Conservation (phyloP, 495 filamentous ascomycete genomes). For the Lepidopterella palustris region DNA sequence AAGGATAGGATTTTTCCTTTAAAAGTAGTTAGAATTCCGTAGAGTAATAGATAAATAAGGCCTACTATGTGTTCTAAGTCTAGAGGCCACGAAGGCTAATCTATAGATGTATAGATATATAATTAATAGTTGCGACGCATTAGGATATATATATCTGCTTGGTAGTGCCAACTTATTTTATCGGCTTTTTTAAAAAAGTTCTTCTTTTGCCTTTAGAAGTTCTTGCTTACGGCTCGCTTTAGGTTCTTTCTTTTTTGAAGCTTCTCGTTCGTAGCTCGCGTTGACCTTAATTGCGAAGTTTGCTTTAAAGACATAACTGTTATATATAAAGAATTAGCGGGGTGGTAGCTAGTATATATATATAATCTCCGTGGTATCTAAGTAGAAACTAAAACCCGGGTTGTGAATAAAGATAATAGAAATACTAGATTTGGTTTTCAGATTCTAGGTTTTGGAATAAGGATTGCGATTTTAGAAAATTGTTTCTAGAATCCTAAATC, state of each 20-base stretch:
- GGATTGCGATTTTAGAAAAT: too few relatives aligned
- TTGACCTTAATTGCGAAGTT: background rate
- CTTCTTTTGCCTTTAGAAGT: background rate
- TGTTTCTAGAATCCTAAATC: too few relatives aligned
- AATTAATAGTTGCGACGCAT: background rate
- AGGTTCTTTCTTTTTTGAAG: too few relatives aligned
- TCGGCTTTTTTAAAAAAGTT: background rate
- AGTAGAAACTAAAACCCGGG: too few relatives aligned
- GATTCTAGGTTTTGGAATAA: too few relatives aligned
- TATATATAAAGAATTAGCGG: too few relatives aligned
- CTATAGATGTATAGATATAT: background rate
- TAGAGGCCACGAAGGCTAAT: background rate
- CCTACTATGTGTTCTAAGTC: background rate
- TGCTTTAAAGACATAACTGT: background rate
- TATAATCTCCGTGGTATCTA: too few relatives aligned
- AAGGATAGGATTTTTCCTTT: background rate
- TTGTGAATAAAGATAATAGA: too few relatives aligned
- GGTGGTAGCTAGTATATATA: too few relatives aligned
- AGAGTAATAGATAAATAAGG: background rate
- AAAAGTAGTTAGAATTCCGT: background rate
- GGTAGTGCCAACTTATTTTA: background rate
- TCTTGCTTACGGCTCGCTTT: background rate
- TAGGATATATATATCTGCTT: background rate
- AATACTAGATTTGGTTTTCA: too few relatives aligned
- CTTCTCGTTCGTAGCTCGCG: background rate